Conservation (phyloP, 2,329 filamentous ascomycete species). For the Aspergillus piperis region DNA sequence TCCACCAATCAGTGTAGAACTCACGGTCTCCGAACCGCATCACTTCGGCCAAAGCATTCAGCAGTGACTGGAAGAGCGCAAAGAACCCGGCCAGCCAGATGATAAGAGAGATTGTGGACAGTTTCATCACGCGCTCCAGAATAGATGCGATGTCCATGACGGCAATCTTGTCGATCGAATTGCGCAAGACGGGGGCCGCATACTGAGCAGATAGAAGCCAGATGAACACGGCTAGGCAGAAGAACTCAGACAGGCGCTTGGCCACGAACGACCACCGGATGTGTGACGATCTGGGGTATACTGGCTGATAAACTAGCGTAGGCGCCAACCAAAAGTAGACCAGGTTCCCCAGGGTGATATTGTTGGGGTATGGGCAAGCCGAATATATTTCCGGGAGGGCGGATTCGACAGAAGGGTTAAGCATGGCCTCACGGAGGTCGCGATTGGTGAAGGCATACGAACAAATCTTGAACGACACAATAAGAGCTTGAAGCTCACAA, state of each 20-base stretch:
- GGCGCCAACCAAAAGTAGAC: slow-evolving; percentile 98
- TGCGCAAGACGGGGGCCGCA: slow-evolving; percentile 82
- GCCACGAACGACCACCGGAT: slow-evolving; percentile 86
- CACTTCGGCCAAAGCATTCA: slow-evolving; percentile 90
- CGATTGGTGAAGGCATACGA: slow-evolving; percentile 97
- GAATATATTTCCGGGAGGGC: slow-evolving; percentile 79
- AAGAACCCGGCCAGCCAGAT: slow-evolving; percentile 99
- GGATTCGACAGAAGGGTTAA: slow-evolving; percentile 71
- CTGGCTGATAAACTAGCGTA: slow-evolving; percentile 93
- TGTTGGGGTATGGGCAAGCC: slow-evolving; percentile 81
- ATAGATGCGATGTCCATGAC: slow-evolving; percentile 79
- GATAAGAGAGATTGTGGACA: slow-evolving; percentile 90
- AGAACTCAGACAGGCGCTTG: slow-evolving; percentile 77
- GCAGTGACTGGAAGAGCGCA: slow-evolving; percentile 86
- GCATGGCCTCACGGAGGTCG: slow-evolving; percentile 85
- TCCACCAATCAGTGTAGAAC: slow-evolving; percentile 99
- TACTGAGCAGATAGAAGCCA: slow-evolving; percentile 96
- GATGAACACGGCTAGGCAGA: slow-evolving; percentile 80
- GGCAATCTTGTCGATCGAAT: slow-evolving; percentile 85
- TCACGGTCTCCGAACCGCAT: slow-evolving; percentile 88
- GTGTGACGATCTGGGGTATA: slow-evolving; percentile 80
- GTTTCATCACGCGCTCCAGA: slow-evolving; percentile 85
- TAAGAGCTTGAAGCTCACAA: slow-evolving; percentile 86
- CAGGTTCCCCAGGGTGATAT: slow-evolving; percentile 85
- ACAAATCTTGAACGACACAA: slow-evolving; percentile 94